Evolutionary conservation across 2,329 filamentous ascomycete genomes (phyloP).

Genomic region (Xylariaceae sp.): DNA sequence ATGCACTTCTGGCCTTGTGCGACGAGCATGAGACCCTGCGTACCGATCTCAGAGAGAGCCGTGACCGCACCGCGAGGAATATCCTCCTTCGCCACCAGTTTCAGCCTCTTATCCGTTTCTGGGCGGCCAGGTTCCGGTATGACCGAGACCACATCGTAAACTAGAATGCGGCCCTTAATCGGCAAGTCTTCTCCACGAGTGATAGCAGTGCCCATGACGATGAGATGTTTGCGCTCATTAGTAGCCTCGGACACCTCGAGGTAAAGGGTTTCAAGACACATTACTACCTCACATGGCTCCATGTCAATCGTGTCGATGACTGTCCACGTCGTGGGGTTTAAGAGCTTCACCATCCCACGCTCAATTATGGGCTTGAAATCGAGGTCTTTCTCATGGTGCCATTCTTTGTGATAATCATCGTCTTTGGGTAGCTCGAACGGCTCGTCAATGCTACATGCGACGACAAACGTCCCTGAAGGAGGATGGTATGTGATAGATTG

Average conservation of each 20-base stretch:
- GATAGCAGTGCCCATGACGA: slow-evolving; percentile 81
- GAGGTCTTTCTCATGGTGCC: slow-evolving; percentile 68
- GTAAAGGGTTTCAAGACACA: slow-evolving; percentile 77
- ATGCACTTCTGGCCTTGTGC: slow-evolving; percentile 97
- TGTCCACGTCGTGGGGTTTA: slow-evolving; percentile 73
- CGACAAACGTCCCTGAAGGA: slow-evolving; percentile 68
- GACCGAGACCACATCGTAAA: slow-evolving; percentile 88
- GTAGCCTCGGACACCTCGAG: slow-evolving; percentile 90
- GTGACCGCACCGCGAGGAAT: slow-evolving; percentile 90
- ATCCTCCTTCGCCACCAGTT: slow-evolving; percentile 83
- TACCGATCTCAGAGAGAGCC: slow-evolving; percentile 77
- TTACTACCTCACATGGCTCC: slow-evolving; percentile 70
- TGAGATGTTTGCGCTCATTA: slow-evolving; percentile 75
- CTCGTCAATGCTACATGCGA: slow-evolving; percentile 64
- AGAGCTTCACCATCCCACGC: slow-evolving; percentile 69
- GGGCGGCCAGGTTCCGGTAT: slow-evolving; percentile 83
- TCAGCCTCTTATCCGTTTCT: slow-evolving; percentile 81
- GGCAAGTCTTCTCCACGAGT: slow-evolving; percentile 88
- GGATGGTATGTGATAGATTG: slow-evolving; percentile 73
- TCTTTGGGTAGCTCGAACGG: slow-evolving; percentile 83
- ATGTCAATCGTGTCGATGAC: slow-evolving; percentile 73
- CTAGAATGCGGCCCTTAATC: slow-evolving; percentile 77
- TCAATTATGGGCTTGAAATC: slow-evolving; percentile 63
- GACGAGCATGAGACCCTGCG: slow-evolving; percentile 81
- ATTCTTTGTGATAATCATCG: slow-evolving; percentile 77